phyloP scores from a whole-genome alignment of 2,329 filamentous ascomycete genomes.

The Cyphellophora attinorum region DNA sequence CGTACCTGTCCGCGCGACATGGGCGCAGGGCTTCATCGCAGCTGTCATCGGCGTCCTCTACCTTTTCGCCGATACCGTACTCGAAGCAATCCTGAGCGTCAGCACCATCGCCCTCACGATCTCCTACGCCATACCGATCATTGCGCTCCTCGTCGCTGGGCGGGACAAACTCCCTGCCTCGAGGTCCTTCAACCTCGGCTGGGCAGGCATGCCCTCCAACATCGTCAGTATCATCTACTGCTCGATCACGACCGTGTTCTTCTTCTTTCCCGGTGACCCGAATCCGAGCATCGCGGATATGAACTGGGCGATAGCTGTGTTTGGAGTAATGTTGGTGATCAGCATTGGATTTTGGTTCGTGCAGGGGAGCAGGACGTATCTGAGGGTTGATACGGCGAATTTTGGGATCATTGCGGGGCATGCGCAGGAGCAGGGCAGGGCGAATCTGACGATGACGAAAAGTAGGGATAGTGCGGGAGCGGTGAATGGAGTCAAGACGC shows the following conservation, averaged over 20 bases:
- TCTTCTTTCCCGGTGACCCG: constrained; percentile 42
- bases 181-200: constrained; percentile 37
- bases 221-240: constrained; percentile 45
- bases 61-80: constrained; percentile 43
- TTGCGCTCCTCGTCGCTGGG: constrained; percentile 38
- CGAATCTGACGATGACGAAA: no score
- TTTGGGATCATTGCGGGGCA: no score
- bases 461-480: no score
- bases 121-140: constrained; percentile 42
- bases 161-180: constrained; percentile 41
- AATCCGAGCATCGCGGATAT: constrained; percentile 40
- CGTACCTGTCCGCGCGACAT: constrained; percentile 43
- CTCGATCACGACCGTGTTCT: constrained; percentile 43
- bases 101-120: constrained; percentile 49
- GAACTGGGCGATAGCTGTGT: constrained; percentile 50
- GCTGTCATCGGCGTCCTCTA: constrained; percentile 46
- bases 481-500: no score
- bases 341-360: constrained; percentile 42
- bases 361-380: constrained; percentile 33
- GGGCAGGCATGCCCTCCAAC: constrained; percentile 35
- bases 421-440: no score
- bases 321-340: constrained; percentile 45
- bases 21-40: constrained; percentile 40
- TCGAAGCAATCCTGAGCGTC: constrained; percentile 45
- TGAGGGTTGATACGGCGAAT: constrained; percentile 22